phyloP scores from a whole-genome alignment of 2,329 filamentous ascomycete genomes.

The Fusarium avenaceum region DNA sequence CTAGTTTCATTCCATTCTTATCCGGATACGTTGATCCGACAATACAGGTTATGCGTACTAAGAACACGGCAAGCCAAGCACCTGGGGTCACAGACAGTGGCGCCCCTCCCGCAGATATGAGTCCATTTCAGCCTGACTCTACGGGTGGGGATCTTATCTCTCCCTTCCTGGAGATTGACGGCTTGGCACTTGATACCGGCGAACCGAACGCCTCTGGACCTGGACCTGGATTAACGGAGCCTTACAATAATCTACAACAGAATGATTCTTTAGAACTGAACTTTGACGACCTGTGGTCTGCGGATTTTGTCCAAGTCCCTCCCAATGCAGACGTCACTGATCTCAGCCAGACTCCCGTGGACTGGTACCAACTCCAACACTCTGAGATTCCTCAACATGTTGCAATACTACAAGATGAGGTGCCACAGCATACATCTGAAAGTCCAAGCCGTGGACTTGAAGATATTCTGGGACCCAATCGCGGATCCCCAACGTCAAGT shows the following conservation, averaged over 20 bases:
- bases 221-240: neutral
- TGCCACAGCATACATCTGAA: neutral
- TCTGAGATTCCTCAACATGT: neutral
- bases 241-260: neutral
- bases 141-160: constrained; percentile 1
- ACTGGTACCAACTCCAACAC: neutral
- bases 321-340: neutral
- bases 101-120: neutral
- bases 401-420: neutral
- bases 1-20: neutral
- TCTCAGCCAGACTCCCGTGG: neutral
- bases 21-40: constrained; percentile 11
- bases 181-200: neutral
- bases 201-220: neutral
- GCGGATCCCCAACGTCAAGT: neutral
- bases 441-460: neutral
- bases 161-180: neutral
- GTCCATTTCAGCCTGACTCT: neutral
- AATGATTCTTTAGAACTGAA: neutral
- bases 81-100: neutral
- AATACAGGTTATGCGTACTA: neutral
- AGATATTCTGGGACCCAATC: neutral
- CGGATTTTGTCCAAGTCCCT: neutral
- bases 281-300: constrained; percentile 6
- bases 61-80: neutral